phyloP scores from a whole-genome alignment of 257 asterid genomes.

The Solanum piurae region DNA sequence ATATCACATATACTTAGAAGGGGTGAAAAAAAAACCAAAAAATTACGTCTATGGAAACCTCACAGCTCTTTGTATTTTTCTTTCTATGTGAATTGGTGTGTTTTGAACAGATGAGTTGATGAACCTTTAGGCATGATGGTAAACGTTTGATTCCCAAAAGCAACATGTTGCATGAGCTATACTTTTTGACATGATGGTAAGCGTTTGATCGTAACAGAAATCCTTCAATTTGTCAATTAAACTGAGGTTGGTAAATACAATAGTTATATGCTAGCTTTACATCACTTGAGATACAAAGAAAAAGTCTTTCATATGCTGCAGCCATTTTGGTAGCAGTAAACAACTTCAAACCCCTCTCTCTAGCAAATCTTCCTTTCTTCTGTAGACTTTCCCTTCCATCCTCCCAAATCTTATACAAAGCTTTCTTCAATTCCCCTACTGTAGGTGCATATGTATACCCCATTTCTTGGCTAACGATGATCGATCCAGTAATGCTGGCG shows the following conservation, averaged over 20 bases:
- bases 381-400: conserved; percentile 41
- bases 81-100: too few relatives aligned
- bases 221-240: too few relatives aligned
- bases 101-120: too few relatives aligned
- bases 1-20: too few relatives aligned
- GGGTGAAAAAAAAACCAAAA: too few relatives aligned
- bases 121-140: background rate
- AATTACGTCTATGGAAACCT: too few relatives aligned
- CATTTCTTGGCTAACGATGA: conserved; percentile 36
- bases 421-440: conserved; percentile 41
- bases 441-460: conserved; percentile 67
- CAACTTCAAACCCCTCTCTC: conserved; percentile 42
- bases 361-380: conserved; percentile 42
- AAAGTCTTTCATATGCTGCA: conserved; percentile 67
- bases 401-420: conserved; percentile 41
- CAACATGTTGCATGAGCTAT: background rate
- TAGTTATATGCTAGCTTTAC: background rate
- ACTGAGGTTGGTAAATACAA: conserved; percentile 10
- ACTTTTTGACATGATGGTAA: background rate
- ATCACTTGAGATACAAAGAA: conserved; percentile 46
- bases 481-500: conserved; percentile 53
- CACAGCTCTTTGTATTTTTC: background rate
- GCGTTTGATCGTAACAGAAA: background rate
- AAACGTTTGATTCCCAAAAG: background rate
- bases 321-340: conserved; percentile 68